These are phyloP conservation scores for Selenicereus undatus DNA, from an alignment of 148 eudicot genomes.

Conservation along the genomic window DNA sequence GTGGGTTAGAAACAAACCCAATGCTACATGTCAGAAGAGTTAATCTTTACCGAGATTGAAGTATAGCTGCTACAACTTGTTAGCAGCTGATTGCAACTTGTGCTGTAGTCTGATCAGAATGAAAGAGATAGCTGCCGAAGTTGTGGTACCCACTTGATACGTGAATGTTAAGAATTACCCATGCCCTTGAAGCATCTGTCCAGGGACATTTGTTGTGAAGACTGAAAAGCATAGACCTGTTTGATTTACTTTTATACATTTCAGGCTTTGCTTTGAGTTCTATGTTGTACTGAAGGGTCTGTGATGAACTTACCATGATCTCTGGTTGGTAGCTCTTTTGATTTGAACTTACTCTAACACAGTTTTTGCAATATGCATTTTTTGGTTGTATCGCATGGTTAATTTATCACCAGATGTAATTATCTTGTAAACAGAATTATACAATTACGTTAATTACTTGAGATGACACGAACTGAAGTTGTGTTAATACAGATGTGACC, in stretches of 20 bases:
- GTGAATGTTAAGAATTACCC: not conserved
- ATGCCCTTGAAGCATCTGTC: not conserved
- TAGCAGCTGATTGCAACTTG: conserved; percentile 1
- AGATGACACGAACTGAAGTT: not conserved
- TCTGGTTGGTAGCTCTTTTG: not conserved
- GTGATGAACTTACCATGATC: not conserved
- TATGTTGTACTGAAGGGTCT: not conserved
- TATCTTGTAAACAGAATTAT: not conserved
- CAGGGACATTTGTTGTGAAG: not conserved
- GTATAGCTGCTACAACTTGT: not conserved
- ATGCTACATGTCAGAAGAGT: not conserved
- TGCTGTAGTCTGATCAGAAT: conserved; percentile 2
- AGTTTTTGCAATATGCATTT: not conserved
- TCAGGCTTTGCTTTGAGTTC: not conserved
- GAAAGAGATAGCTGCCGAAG: conserved; percentile 16
- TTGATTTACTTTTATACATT: not conserved
- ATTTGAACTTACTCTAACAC: not conserved
- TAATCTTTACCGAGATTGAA: not conserved
- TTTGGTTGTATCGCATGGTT: not conserved
- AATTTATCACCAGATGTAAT: not conserved
- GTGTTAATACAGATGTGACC: not conserved
- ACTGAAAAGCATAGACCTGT: not conserved
- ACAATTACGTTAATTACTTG: not conserved
- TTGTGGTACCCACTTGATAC: conserved; percentile 1
- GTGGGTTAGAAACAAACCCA: not conserved